Evolutionary conservation across 495 filamentous ascomycete species (phyloP).

Genomic region (Penicillium egyptiacum): DNA sequence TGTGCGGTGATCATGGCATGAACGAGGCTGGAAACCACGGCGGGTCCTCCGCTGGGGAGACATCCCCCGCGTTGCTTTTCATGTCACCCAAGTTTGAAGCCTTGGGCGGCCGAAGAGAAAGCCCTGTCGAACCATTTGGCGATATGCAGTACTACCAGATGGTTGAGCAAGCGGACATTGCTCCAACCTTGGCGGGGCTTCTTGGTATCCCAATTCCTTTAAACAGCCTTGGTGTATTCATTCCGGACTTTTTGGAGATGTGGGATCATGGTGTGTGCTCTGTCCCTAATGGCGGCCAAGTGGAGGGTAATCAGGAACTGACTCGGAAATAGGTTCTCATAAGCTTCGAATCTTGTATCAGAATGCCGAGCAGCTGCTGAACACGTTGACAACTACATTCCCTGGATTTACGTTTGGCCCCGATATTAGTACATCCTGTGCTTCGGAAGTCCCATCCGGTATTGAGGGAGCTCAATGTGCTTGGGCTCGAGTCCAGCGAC

Average conservation of each 20-base stretch:
- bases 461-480: constrained; percentile 65
- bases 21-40: constrained; percentile 98
- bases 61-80: constrained; percentile 87
- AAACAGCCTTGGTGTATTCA: constrained; percentile 89
- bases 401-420: constrained; percentile 54
- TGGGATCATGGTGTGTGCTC: constrained; percentile 59
- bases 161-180: constrained; percentile 91
- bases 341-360: constrained; percentile 63
- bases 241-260: constrained; percentile 71
- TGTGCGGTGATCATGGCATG: constrained; percentile 97
- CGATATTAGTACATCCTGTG: constrained; percentile 40
- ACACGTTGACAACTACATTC: constrained; percentile 69
- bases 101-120: constrained; percentile 41
- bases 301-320: not conserved
- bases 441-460: constrained; percentile 35
- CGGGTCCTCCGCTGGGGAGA: constrained; percentile 88
- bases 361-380: constrained; percentile 78
- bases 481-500: constrained; percentile 50
- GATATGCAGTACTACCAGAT: constrained; percentile 78
- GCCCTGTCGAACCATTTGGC: constrained; percentile 37
- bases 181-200: constrained; percentile 82
- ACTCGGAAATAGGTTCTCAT: constrained; percentile 39
- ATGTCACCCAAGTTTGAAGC: constrained; percentile 79
- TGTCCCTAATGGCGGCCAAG: not conserved
- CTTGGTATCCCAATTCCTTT: constrained; percentile 86